These are phyloP conservation scores for Hypoxylon sp. DNA, from an alignment of 2,329 filamentous ascomycete genomes.

Conservation along the genomic window DNA sequence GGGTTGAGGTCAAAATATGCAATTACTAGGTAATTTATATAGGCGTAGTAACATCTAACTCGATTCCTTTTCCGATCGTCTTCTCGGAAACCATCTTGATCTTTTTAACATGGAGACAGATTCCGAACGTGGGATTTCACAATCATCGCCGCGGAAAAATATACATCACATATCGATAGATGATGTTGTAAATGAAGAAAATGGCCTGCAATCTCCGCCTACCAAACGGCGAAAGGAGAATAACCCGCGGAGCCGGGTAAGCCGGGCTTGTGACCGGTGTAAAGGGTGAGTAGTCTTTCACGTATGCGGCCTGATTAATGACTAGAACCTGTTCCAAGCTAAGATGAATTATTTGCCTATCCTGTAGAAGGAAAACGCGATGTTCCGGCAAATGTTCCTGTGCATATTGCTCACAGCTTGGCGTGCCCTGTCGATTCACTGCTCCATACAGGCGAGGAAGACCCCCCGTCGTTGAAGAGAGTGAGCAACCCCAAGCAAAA, in stretches of 20 bases:
- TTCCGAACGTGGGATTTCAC: conserved; percentile 41
- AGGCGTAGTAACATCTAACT: not conserved
- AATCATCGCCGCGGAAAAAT: conserved; percentile 4
- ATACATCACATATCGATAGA: conserved; percentile 11
- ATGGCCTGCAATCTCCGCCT: conserved; percentile 9
- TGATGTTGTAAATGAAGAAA: conserved; percentile 16
- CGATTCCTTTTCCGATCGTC: not conserved
- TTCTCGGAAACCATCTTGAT: not conserved
- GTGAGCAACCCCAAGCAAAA: not conserved
- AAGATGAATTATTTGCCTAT: not conserved
- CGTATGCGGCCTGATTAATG: not conserved
- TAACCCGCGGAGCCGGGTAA: conserved; percentile 19
- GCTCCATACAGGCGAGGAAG: conserved; percentile 24
- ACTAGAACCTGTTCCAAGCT: not conserved
- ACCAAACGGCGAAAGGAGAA: conserved; percentile 24
- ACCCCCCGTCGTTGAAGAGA: conserved; percentile 15
- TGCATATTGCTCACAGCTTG: conserved; percentile 20
- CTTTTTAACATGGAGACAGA: conserved; percentile 14
- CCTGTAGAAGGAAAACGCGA: conserved; percentile 20
- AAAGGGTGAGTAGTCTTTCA: conserved; percentile 13
- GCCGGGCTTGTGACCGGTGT: conserved; percentile 24
- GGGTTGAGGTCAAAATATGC: not conserved
- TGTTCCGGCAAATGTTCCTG: conserved; percentile 26
- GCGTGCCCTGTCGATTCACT: conserved; percentile 23
- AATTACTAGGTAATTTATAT: not conserved